These are phyloP conservation scores for Leccinum incarnatum DNA, from an alignment of 768 basidiomycete species.

Conservation along the genomic window DNA sequence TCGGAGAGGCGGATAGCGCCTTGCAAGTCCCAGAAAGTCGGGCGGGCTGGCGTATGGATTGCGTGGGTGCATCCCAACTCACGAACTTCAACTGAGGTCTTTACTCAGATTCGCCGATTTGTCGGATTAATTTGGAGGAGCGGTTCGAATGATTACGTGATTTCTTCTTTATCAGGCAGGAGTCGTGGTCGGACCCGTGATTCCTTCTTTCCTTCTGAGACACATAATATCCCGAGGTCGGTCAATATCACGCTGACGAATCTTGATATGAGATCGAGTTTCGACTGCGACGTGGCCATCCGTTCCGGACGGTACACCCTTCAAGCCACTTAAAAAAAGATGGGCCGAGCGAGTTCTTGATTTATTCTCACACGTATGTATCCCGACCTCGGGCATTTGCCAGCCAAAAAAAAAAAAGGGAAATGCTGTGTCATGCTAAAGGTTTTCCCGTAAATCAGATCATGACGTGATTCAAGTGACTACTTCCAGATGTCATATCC, in stretches of 20 bases:
- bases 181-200: neutral
- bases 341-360: too few relatives aligned
- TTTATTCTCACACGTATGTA: neutral
- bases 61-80: neutral
- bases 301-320: too few relatives aligned
- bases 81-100: neutral
- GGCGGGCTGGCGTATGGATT: constrained; percentile 42
- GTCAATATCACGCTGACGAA: neutral
- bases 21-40: constrained; percentile 60
- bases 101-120: neutral
- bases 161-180: neutral
- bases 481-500: neutral
- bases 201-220: neutral
- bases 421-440: neutral
- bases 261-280: neutral
- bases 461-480: neutral
- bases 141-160: neutral
- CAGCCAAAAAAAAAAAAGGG: neutral
- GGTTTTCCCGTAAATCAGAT: neutral
- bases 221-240: neutral
- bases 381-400: neutral
- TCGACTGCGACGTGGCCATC: too few relatives aligned
- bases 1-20: constrained; percentile 53
- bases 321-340: too few relatives aligned
- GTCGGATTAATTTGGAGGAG: neutral